Base-by-base conservation (phyloP, 176 grass and related monocot species). In the Coix lacrymajobi region DNA sequence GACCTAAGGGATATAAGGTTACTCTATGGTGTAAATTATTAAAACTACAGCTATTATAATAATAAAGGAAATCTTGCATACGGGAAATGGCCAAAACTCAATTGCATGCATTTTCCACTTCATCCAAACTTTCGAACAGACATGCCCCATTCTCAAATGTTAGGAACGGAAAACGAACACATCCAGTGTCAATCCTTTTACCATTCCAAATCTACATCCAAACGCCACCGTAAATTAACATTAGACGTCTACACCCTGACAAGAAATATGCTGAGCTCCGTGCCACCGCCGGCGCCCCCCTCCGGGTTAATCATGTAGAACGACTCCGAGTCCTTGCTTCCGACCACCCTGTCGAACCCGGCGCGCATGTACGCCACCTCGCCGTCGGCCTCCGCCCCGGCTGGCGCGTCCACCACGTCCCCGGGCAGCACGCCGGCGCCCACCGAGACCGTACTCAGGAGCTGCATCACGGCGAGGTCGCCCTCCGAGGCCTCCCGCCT, bases 211-310 rank as follows among this genome's bases (percentile, higher is more conserved):
- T 52, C 48, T 30, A 62, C 11, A 29, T 62, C 26, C 25, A 13
- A 29, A 62, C 12, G 51, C 20, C 7, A 54, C 7, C 51, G 17
- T 54, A 22, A 54, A 22, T 7, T 8, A n/a, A 22, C 13, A 56
- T 81, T 81, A 76, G 19, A 56, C 51, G 22, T 10, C 19, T 82
- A 94, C 25, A 94, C 85, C 75, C 92, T 93, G 85, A 98, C 87
- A 38, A 98, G 93, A 90, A 98, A 98, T 80, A 98, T 91, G 85
- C 90, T 93, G 6, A 98, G 89, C 90, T 93, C 96, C 11, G 90
- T 90, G 5, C 90, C 96, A 11, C 73, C 83, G 73, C n/a, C 79
- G 28, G 83, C 83, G 36, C 34, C 90, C 11, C 90, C 90, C 16
- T 90, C 92, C 8, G 92, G 92, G 71, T 77, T 95, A 31, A 93